These are phyloP conservation scores for Macrophomina phaseolina DNA, from an alignment of 2,329 filamentous ascomycete species.

Conservation along the genomic window DNA sequence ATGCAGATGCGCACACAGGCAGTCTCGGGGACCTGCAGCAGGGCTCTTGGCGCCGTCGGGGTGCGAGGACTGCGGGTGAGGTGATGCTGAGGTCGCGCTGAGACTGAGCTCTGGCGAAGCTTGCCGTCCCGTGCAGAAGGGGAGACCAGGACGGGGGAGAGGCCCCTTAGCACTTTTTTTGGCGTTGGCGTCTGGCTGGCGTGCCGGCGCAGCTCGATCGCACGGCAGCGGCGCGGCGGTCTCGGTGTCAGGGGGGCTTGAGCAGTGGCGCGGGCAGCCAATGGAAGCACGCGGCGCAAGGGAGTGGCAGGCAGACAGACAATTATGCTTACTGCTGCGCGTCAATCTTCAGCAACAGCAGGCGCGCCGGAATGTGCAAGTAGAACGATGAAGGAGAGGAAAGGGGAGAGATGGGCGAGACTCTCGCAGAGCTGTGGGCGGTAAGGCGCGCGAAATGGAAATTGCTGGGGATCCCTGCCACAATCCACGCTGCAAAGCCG, in stretches of 20 bases:
- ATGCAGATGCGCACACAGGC: conserved; percentile 8
- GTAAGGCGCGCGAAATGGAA: conserved; percentile 14
- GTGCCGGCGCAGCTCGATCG: conserved; percentile 13
- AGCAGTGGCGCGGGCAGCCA: conserved; percentile 2
- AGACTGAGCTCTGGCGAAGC: conserved; percentile 14
- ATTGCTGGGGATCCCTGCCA: conserved; percentile 21
- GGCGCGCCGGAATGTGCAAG: not conserved
- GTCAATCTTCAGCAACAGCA: conserved; percentile 6
- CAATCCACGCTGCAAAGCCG: conserved; percentile 10
- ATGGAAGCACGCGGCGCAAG: conserved; percentile 5
- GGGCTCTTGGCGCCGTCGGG: conserved; percentile 7
- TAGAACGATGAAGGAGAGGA: conserved; percentile 16
- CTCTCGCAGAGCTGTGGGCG: not conserved
- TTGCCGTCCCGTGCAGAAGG: conserved; percentile 3
- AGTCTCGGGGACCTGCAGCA: conserved; percentile 12
- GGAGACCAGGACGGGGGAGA: not conserved
- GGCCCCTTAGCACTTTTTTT: conserved; percentile 24
- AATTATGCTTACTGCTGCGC: conserved; percentile 3
- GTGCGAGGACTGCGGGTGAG: conserved; percentile 5
- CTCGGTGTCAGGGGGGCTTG: conserved; percentile 13
- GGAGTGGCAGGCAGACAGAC: not conserved
- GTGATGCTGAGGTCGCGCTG: not conserved
- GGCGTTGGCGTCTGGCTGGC: conserved; percentile 18
- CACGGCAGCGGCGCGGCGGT: conserved; percentile 18
- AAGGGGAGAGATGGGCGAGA: conserved; percentile 19